Evolutionary conservation across 2,329 filamentous ascomycete genomes (phyloP).

Genomic region (Trichoderma simmonsii): DNA sequence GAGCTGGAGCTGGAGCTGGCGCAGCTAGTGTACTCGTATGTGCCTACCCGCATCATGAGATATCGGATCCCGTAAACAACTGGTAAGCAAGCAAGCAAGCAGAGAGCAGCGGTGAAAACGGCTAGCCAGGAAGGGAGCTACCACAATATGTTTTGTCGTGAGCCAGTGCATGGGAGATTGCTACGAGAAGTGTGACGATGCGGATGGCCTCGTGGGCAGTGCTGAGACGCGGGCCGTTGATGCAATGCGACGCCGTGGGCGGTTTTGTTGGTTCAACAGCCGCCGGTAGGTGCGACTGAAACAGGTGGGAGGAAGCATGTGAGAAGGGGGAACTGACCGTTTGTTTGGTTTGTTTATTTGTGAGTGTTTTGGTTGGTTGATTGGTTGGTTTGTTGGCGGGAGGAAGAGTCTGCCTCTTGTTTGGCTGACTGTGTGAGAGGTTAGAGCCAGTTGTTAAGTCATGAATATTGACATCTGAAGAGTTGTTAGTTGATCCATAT

Average conservation of each 20-base stretch:
- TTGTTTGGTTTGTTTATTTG: background rate
- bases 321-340: background rate
- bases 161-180: background rate
- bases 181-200: background rate
- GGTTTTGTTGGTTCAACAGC: constrained; percentile 11
- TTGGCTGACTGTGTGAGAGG: background rate
- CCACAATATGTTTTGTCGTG: background rate
- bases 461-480: background rate
- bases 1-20: background rate
- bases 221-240: background rate
- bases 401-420: too few relatives aligned
- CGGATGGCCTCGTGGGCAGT: background rate
- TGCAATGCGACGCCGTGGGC: background rate
- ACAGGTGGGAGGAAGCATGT: constrained; percentile 10
- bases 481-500: background rate
- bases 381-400: background rate
- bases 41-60: constrained; percentile 1
- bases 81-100: background rate
- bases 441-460: background rate
- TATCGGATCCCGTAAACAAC: background rate
- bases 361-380: background rate
- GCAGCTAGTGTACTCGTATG: background rate
- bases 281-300: constrained; percentile 14
- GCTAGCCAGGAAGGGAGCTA: background rate
- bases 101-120: background rate